Percentiles rank a stretch among this genome's conserved stretches.
phyloP scores from a whole-genome alignment of 352 stramenopile species.

The Pythium myriotylum region DNA sequence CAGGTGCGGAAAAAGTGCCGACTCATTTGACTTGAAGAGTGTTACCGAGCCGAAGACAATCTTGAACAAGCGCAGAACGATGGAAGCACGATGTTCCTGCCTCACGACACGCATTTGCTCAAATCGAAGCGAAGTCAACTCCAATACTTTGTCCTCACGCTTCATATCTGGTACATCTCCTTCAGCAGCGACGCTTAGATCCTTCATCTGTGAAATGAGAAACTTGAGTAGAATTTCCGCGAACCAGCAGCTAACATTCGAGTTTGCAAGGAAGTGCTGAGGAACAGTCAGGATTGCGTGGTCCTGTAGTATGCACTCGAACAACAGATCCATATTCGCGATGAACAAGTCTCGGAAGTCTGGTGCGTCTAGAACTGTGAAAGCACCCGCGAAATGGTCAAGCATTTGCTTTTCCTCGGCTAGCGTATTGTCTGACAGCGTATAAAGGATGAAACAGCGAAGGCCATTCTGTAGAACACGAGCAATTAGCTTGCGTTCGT shows the following conservation, averaged over 20 bases:
- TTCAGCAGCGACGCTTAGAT: slow-evolving; percentile 85
- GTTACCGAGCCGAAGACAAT: slow-evolving; percentile 96
- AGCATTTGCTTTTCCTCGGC: slow-evolving; percentile 95
- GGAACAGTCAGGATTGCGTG: slow-evolving; percentile 93
- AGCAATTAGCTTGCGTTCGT: slow-evolving; percentile 93
- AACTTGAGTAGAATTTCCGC: slow-evolving; percentile 95
- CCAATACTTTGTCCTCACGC: slow-evolving; percentile 73
- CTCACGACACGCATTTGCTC: slow-evolving; percentile 77
- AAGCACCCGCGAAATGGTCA: slow-evolving; percentile 96
- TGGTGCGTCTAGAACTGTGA: slow-evolving; percentile 95
- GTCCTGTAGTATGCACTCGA: slow-evolving; percentile 94
- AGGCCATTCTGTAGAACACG: slow-evolving; percentile 94
- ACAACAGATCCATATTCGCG: slow-evolving; percentile 89
- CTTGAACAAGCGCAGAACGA: slow-evolving; percentile 93
- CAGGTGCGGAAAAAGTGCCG: slow-evolving; percentile 92
- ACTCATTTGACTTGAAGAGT: slow-evolving; percentile 96
- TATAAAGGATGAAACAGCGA: slow-evolving; percentile 94
- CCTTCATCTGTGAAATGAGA: slow-evolving; percentile 93
- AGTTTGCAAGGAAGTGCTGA: slow-evolving; percentile 94
- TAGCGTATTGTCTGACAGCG: slow-evolving; percentile 83
- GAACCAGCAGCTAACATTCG: slow-evolving; percentile 94
- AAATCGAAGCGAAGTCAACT: slow-evolving; percentile 73
- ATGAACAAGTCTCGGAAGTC: slow-evolving; percentile 93
- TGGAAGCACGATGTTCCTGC: slow-evolving; percentile 77
- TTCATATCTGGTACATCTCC: slow-evolving; percentile 78